Evolutionary conservation across 2,329 filamentous ascomycete genomes (phyloP), one percentile per base, ranked within the genome.

Genomic region (Botrytis galanthina): DNA sequence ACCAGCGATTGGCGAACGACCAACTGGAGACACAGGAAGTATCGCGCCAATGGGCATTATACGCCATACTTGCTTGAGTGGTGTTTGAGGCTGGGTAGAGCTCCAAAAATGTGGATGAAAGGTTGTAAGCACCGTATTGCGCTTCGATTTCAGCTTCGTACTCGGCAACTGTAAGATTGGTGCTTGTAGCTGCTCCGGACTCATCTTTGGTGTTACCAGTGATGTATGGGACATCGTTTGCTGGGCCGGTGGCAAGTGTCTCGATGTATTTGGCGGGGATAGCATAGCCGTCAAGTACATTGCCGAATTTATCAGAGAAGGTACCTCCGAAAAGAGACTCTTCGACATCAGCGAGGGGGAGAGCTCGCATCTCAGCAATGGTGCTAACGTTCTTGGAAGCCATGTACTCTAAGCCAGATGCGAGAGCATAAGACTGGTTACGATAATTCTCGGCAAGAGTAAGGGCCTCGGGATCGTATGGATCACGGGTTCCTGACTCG

Each of bases 201-300:
- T 71, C 57, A 62, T 71, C 68, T 44, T 48, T 51, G 1, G 60
- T 81, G 73, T 82, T 82, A n/a, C 81, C 81, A 1, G 81, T 82
- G 32, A 82, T 78, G 20, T 82, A 74, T 3, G 82, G 81, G 10
- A 82, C 81, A 32, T 82, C 81, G 73, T 81, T 81, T 61, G 79
- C 80, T 0, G 79, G 77, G 0, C 80, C 81, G 3, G 60, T 62
- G 12, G 60, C 44, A 48, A 44, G 39, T 62, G 42, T 46, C 18
- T 62, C 60, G 78, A 75, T 18, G 73, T 62, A 62, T 42, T 60
- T 39, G 82, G 74, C 2, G 62, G 14, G 77, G 77, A 79, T 70
- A 42, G 75, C 75, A 44, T 79, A 78, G 62, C 74, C 63, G 48
- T 79, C 77, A 1, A 78, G 76, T 0, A 77, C 75, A 42, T 74